Conservation (phyloP, 176 grass and related monocot species). For the Zoysia japonica region DNA sequence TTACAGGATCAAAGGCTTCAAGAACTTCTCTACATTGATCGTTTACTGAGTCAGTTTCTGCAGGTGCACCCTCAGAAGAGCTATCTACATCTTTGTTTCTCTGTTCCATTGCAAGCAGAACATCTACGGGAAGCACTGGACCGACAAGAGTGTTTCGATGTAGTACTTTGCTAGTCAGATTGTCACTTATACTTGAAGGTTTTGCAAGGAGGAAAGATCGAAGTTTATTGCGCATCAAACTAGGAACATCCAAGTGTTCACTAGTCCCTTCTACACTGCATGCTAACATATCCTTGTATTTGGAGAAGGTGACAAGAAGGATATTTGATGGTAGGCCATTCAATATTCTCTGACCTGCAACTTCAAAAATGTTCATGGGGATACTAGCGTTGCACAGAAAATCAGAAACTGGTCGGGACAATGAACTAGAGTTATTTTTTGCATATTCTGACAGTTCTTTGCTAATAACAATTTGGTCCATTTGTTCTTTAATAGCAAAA, state of each 20-base stretch:
- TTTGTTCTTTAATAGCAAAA: conserved; percentile 32
- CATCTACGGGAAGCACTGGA: conserved; percentile 71
- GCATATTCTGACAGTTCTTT: conserved; percentile 59
- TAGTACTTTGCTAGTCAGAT: conserved; percentile 55
- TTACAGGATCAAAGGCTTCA: conserved; percentile 59
- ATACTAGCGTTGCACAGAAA: conserved; percentile 61
- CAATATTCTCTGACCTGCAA: conserved; percentile 67
- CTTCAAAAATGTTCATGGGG: conserved; percentile 80
- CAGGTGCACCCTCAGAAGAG: conserved; percentile 28
- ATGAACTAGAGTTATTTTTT: conserved; percentile 41
- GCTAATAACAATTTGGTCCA: conserved; percentile 50
- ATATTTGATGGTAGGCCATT: conserved; percentile 57
- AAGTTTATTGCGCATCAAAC: conserved; percentile 34
- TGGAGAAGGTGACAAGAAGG: conserved; percentile 58
- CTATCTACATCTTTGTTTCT: conserved; percentile 37
- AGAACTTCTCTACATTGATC: conserved; percentile 60
- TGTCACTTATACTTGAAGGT: conserved; percentile 65
- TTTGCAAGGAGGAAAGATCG: conserved; percentile 58
- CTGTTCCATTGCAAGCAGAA: conserved; percentile 81
- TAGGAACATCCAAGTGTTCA: conserved; percentile 77
- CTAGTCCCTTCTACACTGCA: conserved; percentile 14
- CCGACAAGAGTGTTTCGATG: conserved; percentile 58
- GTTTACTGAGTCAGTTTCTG: conserved; percentile 42
- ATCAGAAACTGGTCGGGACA: conserved; percentile 46
- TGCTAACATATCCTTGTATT: conserved; percentile 64